These are phyloP conservation scores for Yamadazyma sp. DNA, from an alignment of 805 yeast genomes.

Conservation along the genomic window DNA sequence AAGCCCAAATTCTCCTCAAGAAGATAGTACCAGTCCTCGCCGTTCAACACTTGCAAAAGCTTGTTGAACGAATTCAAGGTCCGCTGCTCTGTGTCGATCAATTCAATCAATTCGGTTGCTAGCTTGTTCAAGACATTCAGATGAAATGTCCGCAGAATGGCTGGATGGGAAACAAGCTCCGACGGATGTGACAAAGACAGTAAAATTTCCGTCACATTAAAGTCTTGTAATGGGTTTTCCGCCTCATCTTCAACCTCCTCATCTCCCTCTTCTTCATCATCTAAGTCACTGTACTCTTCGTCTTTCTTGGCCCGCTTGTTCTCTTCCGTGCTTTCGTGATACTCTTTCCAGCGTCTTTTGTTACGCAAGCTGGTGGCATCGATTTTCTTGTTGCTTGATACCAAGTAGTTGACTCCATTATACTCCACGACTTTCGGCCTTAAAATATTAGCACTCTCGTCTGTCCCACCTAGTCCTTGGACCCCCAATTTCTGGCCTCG, in stretches of 20 bases:
- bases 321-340: slow-evolving; percentile 17
- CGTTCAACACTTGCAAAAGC: slow-evolving; percentile 75
- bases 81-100: slow-evolving; percentile 79
- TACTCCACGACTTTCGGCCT: slow-evolving; percentile 39
- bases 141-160: slow-evolving; percentile 65
- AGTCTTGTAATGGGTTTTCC: slow-evolving; percentile 30
- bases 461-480: too few relatives aligned
- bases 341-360: slow-evolving; percentile 39
- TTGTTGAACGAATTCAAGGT: slow-evolving; percentile 70
- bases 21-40: slow-evolving; percentile 77
- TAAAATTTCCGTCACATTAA: slow-evolving; percentile 49
- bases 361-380: slow-evolving; percentile 26
- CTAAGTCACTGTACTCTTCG: slow-evolving; percentile 19
- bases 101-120: slow-evolving; percentile 70
- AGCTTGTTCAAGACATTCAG: slow-evolving; percentile 50
- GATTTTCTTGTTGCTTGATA: slow-evolving; percentile 36
- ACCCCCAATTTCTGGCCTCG: slow-evolving; percentile 35
- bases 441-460: slow-evolving; percentile 20
- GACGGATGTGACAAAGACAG: slow-evolving; percentile 80
- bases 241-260: slow-evolving; percentile 21
- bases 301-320: slow-evolving; percentile 13
- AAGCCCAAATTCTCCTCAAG: slow-evolving; percentile 64
- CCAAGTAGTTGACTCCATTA: slow-evolving; percentile 35
- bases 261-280: slow-evolving; percentile 12
- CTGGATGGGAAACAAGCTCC: slow-evolving; percentile 71